Base-by-base conservation (phyloP, 305 asterid genomes). In the Stenogyne calaminthoides region DNA sequence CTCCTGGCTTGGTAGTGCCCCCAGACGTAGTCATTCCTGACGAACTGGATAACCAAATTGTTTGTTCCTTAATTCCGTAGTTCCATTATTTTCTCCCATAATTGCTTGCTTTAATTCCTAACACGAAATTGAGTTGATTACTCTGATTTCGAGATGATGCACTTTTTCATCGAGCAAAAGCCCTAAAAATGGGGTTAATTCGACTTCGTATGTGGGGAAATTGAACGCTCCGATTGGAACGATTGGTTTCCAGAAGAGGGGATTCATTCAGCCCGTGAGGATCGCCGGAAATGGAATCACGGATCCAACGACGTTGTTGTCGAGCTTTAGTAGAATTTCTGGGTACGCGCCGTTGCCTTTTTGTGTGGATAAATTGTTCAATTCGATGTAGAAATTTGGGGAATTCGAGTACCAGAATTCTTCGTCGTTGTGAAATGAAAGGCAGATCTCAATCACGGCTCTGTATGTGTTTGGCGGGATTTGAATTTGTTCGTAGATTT, bases 391-490 rank as follows among this genome's bases (percentile, higher is more conserved):
- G n/a, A 74, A 65, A 82, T 91, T 90, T 0, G 98, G 91, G 2
- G 96, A 95, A 77, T 91, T 91, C 0, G 92, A 77, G 91, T 89
- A 91, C 99, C 99, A 94, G 47, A 86, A 84, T 78, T 91, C 99
- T 42, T 94, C 99, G 34, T 90, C 37, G 1, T 95, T 95, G 15
- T 94, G 99, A 46, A 69, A 86, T 11, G 99, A 91, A 42, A 83
- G 86, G 67, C 85, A 91, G 66, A 94, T 76, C 84, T 94, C 97
- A 27, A 94, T 68, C 72, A 88, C 91, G 16, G 97, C 97, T 81
- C 83, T 87, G 81, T 83, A 90, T 0, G 97, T 74, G 79, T 87
- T 89, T 32, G 9, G 18, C 0, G 97, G 97, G 57, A 94, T 80
- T 74, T 34, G 74, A 44, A 90, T 77, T 19, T 62, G 69, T 12